Conservation (phyloP, 1,139 yeast species). For the Taphrina communis region DNA sequence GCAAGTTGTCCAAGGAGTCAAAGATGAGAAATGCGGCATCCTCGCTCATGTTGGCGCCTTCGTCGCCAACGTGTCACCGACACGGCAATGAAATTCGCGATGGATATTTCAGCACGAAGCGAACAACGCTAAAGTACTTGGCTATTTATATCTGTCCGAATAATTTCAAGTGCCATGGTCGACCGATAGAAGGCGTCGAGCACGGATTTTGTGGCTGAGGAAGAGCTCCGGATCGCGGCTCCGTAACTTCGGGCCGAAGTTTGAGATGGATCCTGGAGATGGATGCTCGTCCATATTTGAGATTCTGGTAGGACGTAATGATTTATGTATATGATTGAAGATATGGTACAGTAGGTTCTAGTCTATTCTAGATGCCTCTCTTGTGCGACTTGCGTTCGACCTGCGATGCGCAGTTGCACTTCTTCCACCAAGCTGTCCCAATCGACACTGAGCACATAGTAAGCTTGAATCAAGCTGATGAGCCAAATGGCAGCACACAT, state of each 20-base stretch:
- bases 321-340: too few species aligned
- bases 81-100: too few species aligned
- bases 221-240: conserved; percentile 13
- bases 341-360: too few species aligned
- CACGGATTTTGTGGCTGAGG: conserved; percentile 1
- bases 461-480: conserved; percentile 56
- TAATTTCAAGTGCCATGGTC: too few species aligned
- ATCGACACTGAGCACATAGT: conserved; percentile 59
- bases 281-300: too few species aligned
- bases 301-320: too few species aligned
- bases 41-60: conserved; percentile 21
- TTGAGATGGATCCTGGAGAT: background rate
- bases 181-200: background rate
- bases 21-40: conserved; percentile 39
- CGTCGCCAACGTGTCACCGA: too few species aligned
- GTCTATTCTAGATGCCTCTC: conserved; percentile 17
- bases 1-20: conserved; percentile 67
- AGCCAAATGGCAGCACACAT: conserved; percentile 69
- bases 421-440: conserved; percentile 61
- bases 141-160: too few species aligned
- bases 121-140: too few species aligned
- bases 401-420: conserved; percentile 51
- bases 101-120: too few species aligned
- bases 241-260: background rate
- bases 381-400: conserved; percentile 23